Conservation (phyloP, 768 basidiomycete species). For the Tylopilus rubrobrunneus region DNA sequence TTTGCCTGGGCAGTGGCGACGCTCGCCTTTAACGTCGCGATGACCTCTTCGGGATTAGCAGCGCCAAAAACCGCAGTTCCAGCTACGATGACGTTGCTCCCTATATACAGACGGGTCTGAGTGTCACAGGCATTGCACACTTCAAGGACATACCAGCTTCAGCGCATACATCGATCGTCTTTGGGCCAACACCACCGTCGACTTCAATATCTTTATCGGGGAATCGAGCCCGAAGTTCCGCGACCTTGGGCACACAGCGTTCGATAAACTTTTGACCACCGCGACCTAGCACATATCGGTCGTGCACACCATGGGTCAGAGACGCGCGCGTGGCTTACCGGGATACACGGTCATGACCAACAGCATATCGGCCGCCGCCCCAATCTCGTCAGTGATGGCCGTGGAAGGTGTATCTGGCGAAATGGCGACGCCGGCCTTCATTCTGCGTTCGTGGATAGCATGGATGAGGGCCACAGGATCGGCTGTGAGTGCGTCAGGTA, state of each 20-base stretch:
- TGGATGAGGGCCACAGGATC: slow-evolving; percentile 75
- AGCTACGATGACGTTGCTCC: slow-evolving; percentile 97
- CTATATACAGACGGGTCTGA: slow-evolving; percentile 36
- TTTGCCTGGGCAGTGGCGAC: slow-evolving; percentile 67
- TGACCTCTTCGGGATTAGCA: slow-evolving; percentile 73
- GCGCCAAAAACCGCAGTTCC: slow-evolving; percentile 94
- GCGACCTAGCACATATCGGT: slow-evolving; percentile 48
- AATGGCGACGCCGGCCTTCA: slow-evolving; percentile 96
- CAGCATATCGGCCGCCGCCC: slow-evolving; percentile 84
- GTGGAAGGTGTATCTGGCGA: slow-evolving; percentile 91
- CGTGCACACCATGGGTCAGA: neutral
- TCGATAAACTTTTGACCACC: slow-evolving; percentile 98
- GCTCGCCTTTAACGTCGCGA: slow-evolving; percentile 61
- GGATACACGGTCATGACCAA: slow-evolving; percentile 99
- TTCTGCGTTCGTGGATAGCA: slow-evolving; percentile 74
- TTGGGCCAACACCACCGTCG: slow-evolving; percentile 94
- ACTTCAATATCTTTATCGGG: slow-evolving; percentile 97
- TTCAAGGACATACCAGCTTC: slow-evolving; percentile 61
- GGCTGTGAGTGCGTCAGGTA: slow-evolving; percentile 36
- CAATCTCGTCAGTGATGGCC: slow-evolving; percentile 84
- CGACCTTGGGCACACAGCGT: slow-evolving; percentile 88
- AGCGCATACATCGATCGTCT: slow-evolving; percentile 84
- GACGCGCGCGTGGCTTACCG: slow-evolving; percentile 40
- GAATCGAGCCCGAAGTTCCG: slow-evolving; percentile 85
- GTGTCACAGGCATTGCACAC: neutral